Evolutionary conservation across 495 filamentous ascomycete species (phyloP).

Genomic region (Aspergillus bertholletiae): DNA sequence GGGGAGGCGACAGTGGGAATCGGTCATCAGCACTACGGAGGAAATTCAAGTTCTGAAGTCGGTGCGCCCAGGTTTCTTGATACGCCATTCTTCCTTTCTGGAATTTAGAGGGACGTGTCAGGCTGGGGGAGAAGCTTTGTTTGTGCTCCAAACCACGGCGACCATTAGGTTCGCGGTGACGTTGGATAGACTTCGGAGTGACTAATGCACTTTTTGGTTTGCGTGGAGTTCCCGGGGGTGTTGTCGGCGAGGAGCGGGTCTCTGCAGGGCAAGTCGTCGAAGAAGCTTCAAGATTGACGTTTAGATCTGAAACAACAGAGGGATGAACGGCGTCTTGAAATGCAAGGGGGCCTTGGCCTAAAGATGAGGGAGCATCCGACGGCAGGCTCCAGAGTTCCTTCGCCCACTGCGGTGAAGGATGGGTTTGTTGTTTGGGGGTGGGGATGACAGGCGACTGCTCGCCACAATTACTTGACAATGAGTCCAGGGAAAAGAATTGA

Average conservation of each 20-base stretch:
- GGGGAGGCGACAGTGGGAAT: constrained; percentile 43
- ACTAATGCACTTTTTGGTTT: constrained; percentile 36
- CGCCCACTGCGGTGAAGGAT: constrained; percentile 39
- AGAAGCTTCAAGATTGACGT: constrained; percentile 32
- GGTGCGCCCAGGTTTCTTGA: constrained; percentile 38
- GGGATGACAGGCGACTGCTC: constrained; percentile 39
- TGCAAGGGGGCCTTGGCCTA: constrained; percentile 26
- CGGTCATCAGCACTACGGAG: constrained; percentile 32
- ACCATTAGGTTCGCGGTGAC: constrained; percentile 41
- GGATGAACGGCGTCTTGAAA: constrained; percentile 41
- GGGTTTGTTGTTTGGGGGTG: constrained; percentile 33
- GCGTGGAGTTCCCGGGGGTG: constrained; percentile 41
- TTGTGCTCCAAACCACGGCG: constrained; percentile 36
- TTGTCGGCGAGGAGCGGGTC: constrained; percentile 34
- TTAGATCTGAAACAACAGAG: constrained; percentile 35
- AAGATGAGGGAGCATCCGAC: constrained; percentile 27
- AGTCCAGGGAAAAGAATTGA: constrained; percentile 40
- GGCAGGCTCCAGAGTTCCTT: constrained; percentile 38
- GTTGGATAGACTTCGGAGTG: constrained; percentile 41
- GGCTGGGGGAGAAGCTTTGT: constrained; percentile 42
- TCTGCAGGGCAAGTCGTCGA: constrained; percentile 15
- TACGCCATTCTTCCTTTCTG: constrained; percentile 43
- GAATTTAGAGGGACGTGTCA: constrained; percentile 37
- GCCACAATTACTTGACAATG: constrained; percentile 45
- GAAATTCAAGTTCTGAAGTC: constrained; percentile 41